Evolutionary conservation across 257 asterid species (phyloP).

Genomic region (Euphrasia confusa): DNA sequence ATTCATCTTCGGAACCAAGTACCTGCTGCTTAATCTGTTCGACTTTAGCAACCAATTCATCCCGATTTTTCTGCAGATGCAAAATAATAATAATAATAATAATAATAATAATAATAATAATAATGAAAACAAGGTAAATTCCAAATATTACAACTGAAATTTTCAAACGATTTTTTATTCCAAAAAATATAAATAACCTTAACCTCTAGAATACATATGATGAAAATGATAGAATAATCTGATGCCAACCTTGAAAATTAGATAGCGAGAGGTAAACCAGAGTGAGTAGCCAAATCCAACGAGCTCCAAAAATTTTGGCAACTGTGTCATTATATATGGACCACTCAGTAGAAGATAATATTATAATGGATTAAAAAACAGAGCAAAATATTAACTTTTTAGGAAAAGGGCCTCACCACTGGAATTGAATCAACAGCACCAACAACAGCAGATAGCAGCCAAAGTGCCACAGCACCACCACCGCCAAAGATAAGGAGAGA

Average conservation of each 20-base stretch:
- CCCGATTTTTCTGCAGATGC: constrained; percentile 60
- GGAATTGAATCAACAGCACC: constrained; percentile 81
- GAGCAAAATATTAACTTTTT: background rate
- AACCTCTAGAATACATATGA: background rate
- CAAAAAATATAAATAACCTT: background rate
- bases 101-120: background rate
- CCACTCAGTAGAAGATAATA: background rate
- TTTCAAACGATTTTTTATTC: too few relatives aligned
- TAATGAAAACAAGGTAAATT: background rate
- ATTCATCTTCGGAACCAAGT: constrained; percentile 43
- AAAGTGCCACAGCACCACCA: constrained; percentile 50
- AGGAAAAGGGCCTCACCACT: constrained; percentile 38
- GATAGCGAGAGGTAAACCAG: constrained; percentile 75
- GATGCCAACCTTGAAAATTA: constrained; percentile 60
- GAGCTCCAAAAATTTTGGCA: constrained; percentile 68
- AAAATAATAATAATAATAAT: background rate
- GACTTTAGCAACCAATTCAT: constrained; percentile 49
- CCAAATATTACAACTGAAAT: background rate
- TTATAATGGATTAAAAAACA: background rate
- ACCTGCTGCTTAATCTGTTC: constrained; percentile 65
- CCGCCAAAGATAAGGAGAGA: constrained; percentile 51
- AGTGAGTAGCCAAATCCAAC: constrained; percentile 72
- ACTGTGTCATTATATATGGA: constrained; percentile 32
- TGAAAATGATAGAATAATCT: background rate
- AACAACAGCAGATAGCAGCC: constrained; percentile 53